These are phyloP conservation scores for Phytopythium mirpurense DNA, from an alignment of 352 stramenopile species.

Conservation along the genomic window DNA sequence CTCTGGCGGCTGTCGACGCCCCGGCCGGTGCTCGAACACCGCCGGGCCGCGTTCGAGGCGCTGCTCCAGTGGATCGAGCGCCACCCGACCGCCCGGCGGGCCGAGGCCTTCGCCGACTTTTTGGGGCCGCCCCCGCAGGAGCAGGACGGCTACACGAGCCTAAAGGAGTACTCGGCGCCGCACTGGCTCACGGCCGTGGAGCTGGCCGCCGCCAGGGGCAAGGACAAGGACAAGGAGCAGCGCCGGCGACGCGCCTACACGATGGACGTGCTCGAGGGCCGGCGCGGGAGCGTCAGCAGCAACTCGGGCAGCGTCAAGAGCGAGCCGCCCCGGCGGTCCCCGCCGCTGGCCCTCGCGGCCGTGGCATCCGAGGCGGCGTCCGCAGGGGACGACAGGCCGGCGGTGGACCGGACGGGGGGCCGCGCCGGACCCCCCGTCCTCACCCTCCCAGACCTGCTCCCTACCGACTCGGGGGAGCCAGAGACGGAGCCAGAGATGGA, in stretches of 20 bases:
- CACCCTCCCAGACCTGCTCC: background rate
- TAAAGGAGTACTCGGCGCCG: conserved; percentile 70
- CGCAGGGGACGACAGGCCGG: background rate
- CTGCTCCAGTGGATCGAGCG: conserved; percentile 58
- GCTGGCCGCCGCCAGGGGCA: conserved; percentile 32
- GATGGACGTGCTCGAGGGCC: conserved; percentile 12
- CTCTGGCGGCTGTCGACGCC: conserved; percentile 46
- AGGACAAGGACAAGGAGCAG: conserved; percentile 21
- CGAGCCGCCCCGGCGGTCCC: background rate
- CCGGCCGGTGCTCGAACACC: conserved; percentile 41
- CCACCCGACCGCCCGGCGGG: conserved; percentile 33
- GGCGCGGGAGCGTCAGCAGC: conserved; percentile 1
- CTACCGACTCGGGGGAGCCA: background rate
- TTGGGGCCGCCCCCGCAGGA: conserved; percentile 54
- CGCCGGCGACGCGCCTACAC: conserved; percentile 15
- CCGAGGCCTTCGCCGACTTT: conserved; percentile 36
- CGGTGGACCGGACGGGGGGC: too few relatives aligned
- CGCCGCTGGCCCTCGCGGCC: background rate
- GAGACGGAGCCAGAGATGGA: background rate
- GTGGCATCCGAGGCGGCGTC: background rate
- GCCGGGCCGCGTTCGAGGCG: conserved; percentile 40
- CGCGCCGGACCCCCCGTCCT: too few relatives aligned
- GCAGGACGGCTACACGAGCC: conserved; percentile 55
- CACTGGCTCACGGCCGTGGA: conserved; percentile 59
- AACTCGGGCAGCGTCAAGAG: conserved; percentile 4